Conservation (phyloP, 257 asterid genomes). For the Forsythia viridissima region DNA sequence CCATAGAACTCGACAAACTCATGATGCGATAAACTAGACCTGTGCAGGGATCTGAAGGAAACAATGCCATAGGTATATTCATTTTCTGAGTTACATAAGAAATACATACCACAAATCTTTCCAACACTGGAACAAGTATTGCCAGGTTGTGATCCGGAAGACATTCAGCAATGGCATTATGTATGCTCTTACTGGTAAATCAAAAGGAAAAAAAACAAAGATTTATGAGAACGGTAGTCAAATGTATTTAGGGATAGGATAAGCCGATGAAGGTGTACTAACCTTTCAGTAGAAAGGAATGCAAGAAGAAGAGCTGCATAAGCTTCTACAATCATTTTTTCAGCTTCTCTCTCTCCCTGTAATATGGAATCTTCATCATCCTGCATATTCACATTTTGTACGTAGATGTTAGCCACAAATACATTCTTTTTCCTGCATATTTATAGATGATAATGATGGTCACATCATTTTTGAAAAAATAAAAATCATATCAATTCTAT, state of each 20-base stretch:
- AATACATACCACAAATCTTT: slow-evolving; percentile 90
- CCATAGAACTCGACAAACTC: no score
- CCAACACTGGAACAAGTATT: slow-evolving; percentile 85
- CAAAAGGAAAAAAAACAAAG: slow-evolving; percentile 11
- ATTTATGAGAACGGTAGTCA: background rate
- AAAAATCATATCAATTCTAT: background rate
- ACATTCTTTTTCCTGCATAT: background rate
- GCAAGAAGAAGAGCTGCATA: slow-evolving; percentile 97
- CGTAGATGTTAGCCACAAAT: slow-evolving; percentile 1
- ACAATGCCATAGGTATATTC: no score
- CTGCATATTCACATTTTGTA: slow-evolving; percentile 40
- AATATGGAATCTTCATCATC: slow-evolving; percentile 82
- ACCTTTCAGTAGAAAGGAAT: slow-evolving; percentile 96
- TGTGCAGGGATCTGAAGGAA: no score
- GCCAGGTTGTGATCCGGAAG: slow-evolving; percentile 70
- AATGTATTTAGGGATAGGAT: slow-evolving; percentile 8
- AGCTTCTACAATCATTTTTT: slow-evolving; percentile 97
- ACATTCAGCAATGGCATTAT: slow-evolving; percentile 58
- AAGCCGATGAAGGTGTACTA: slow-evolving; percentile 7
- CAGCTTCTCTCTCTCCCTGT: slow-evolving; percentile 94
- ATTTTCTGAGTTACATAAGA: background rate
- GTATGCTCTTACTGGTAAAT: slow-evolving; percentile 58
- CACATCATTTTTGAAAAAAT: background rate
- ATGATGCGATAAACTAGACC: no score
- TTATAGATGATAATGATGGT: background rate